Percentiles rank a stretch among this genome's conserved stretches.
phyloP scores from a whole-genome alignment of 345 rosid species.

The Jatropha curcas region DNA sequence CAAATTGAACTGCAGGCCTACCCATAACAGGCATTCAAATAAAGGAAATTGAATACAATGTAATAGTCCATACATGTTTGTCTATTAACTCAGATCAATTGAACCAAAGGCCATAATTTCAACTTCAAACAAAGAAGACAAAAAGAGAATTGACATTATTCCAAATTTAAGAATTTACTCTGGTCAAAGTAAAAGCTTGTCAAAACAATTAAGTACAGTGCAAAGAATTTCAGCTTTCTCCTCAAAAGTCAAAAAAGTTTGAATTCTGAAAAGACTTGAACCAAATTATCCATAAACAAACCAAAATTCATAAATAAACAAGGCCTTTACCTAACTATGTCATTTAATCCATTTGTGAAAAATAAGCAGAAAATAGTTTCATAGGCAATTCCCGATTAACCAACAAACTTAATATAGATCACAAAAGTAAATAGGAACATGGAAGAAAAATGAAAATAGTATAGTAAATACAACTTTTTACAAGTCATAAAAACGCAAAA shows the following conservation, averaged over 20 bases:
- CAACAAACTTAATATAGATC: neutral
- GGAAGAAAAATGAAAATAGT: neutral
- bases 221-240: neutral
- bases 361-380: neutral
- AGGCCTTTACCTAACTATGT: no score
- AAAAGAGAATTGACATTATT: neutral
- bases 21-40: no score
- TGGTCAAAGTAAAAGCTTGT: neutral
- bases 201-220: neutral
- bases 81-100: neutral
- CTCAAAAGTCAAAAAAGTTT: neutral
- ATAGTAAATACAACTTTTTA: neutral
- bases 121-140: neutral
- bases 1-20: no score
- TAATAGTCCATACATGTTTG: no score
- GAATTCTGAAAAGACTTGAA: neutral
- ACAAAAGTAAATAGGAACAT: neutral
- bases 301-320: neutral
- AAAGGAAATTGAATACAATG: no score
- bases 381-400: neutral
- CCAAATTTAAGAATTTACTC: neutral
- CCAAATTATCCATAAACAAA: neutral
- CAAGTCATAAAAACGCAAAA: slow-evolving; percentile 2
- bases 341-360: neutral
- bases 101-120: neutral